Evolutionary conservation across 2,329 filamentous ascomycete genomes (phyloP).

Genomic region (Aspergillus sp.): DNA sequence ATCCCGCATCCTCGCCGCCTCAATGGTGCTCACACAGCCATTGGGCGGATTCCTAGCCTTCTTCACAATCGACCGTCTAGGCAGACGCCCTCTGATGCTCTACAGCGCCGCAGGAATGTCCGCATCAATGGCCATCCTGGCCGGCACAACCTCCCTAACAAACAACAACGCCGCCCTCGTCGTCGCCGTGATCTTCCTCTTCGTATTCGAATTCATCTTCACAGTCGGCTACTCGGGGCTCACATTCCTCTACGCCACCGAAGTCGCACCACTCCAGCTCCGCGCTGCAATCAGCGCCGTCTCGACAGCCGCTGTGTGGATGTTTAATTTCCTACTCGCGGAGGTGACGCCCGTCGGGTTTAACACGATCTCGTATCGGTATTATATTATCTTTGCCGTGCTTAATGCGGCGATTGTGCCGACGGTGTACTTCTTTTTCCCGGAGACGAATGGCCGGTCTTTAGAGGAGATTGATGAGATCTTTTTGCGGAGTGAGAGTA

Average conservation of each 20-base stretch:
- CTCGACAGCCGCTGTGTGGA: conserved; percentile 49
- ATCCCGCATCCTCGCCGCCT: conserved; percentile 29
- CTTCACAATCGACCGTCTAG: conserved; percentile 47
- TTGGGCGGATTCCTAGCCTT: conserved; percentile 47
- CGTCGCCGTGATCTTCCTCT: conserved; percentile 57
- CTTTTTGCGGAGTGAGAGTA: conserved; percentile 25
- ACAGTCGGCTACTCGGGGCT: conserved; percentile 60
- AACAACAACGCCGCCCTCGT: conserved; percentile 50
- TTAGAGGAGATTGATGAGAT: conserved; percentile 43
- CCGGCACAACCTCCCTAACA: conserved; percentile 49
- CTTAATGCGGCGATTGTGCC: conserved; percentile 37
- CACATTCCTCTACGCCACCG: conserved; percentile 61
- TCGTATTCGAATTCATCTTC: conserved; percentile 61
- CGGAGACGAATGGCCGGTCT: conserved; percentile 39
- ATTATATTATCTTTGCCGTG: conserved; percentile 47
- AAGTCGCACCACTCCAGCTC: conserved; percentile 49
- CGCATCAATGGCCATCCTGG: conserved; percentile 40
- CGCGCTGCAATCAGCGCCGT: conserved; percentile 55
- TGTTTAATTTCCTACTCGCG: conserved; percentile 39
- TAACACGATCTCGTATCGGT: conserved; percentile 48
- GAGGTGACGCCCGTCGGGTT: conserved; percentile 40
- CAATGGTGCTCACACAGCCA: conserved; percentile 31
- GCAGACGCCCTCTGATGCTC: conserved; percentile 36
- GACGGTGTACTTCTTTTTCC: conserved; percentile 39
- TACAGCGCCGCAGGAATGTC: conserved; percentile 31